Evolutionary conservation across 148 eudicot genomes (phyloP).

Genomic region (Cornus kousa): DNA sequence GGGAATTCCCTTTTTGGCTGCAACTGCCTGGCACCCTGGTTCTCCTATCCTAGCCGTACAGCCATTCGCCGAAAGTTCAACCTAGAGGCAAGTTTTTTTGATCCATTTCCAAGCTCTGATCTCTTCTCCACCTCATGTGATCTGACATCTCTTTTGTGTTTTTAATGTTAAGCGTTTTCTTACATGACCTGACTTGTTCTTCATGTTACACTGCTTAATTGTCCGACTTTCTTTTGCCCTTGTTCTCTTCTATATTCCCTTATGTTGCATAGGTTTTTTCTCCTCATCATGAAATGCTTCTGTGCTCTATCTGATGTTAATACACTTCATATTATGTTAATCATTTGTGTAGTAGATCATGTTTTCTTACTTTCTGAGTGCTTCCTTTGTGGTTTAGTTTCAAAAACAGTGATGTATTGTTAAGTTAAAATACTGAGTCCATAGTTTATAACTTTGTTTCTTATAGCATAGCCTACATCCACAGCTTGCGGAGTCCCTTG

Average conservation of each 20-base stretch:
- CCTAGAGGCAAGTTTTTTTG: conserved; percentile 53
- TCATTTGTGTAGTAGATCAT: background rate
- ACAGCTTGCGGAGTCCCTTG: too few relatives aligned
- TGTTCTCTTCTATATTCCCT: background rate
- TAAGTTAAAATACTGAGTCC: too few relatives aligned
- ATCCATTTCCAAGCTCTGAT: background rate
- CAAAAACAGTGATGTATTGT: too few relatives aligned
- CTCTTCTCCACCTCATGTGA: background rate
- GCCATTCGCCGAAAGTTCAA: conserved; percentile 79
- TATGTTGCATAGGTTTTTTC: background rate
- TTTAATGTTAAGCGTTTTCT: background rate
- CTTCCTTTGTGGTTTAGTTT: too few relatives aligned
- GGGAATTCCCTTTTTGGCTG: conserved; percentile 61
- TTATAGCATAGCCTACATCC: too few relatives aligned
- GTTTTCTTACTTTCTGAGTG: background rate
- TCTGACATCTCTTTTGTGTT: background rate
- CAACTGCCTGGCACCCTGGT: conserved; percentile 77
- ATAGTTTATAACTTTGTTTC: too few relatives aligned
- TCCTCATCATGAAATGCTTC: background rate
- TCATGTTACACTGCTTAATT: background rate
- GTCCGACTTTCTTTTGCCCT: background rate
- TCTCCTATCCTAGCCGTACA: conserved; percentile 70
- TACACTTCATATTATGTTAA: background rate
- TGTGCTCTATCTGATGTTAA: background rate
- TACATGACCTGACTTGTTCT: background rate